Base-by-base conservation (phyloP, 1,139 yeast genomes). In the Nakaseomyces kungkrabaensis region DNA sequence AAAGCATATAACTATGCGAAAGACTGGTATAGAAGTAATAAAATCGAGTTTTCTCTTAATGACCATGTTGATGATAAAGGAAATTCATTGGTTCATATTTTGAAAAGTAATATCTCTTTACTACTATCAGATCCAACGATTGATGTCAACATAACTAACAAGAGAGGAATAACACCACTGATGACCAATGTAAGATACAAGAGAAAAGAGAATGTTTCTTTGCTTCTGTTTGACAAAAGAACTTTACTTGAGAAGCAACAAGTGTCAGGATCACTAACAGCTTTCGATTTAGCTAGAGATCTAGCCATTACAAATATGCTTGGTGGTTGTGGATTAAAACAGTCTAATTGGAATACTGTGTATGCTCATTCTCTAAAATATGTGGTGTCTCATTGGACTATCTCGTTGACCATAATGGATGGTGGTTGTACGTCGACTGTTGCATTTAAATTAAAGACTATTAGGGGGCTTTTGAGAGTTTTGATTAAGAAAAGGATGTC, bases 21-120 rank as follows among this genome's bases (percentile, higher is more conserved):
- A 27, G 45, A 60, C 8, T 74, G 79, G 73, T 74, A 77, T 53
- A 56, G 56, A 1, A 44, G 33, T 0, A 62, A 65, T 34, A 51
- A 58, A 3, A 56, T 58, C 2, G 53, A 55, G 1, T 69, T 81
- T 48, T 70, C 75, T 52, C 76, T 75, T 53, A 57, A 60, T 46
- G 79, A 78, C 26, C 97, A 92, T 62, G 69, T 79, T 22, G 97
- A 90, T 62, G 70, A 69, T 27, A 74, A 78, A 51, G 94, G 94
- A 0, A 88, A 89, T 59, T 79, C 92, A 0, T 62, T 90, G 7
- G 69, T 92, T 37, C 97, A 92, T 66, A 76, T 86, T 4, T 70
- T 87, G 46, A 74, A 71, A 53, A 69, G 70, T n/a, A 61, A 72
- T 7, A 63, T 79, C 32, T 69, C 71, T 29, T 71, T 74, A 5